Evolutionary conservation across 2,329 filamentous ascomycete genomes (phyloP), one percentile per base, ranked within the genome.

Genomic region (Herpomyces periplanetae): DNA sequence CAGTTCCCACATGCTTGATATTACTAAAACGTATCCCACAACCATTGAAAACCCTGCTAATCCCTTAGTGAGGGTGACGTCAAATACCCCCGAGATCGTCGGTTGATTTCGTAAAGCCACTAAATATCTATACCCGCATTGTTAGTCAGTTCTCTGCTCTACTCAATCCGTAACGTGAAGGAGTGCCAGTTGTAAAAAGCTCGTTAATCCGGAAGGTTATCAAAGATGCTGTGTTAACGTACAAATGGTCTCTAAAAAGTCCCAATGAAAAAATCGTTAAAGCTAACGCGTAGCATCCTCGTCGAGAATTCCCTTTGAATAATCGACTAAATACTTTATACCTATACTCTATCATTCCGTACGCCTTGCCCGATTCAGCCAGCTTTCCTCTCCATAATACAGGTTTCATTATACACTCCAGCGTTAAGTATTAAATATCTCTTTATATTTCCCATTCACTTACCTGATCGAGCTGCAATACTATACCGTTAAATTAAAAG

Each of bases 341-440:
- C 41, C 60, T 62, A 45, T 91, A 91, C 44, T 96, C 80, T 75
- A 36, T 25, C n/a, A n/a, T n/a, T n/a, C n/a, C n/a, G n/a, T n/a
- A n/a, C n/a, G n/a, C n/a, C n/a, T n/a, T n/a, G n/a, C n/a, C n/a
- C n/a, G n/a, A n/a, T n/a, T n/a, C n/a, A n/a, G n/a, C n/a, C n/a
- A n/a, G n/a, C n/a, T n/a, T n/a, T n/a, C n/a, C n/a, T n/a, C n/a
- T n/a, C n/a, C n/a, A n/a, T n/a, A n/a, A n/a, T n/a, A n/a, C n/a
- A n/a, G n/a, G n/a, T n/a, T n/a, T n/a, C n/a, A n/a, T n/a, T n/a
- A n/a, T n/a, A n/a, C n/a, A n/a, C n/a, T n/a, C n/a, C n/a, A n/a
- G n/a, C n/a, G n/a, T n/a, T n/a, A n/a, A n/a, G n/a, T n/a, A n/a
- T n/a, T n/a, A n/a, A n/a, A n/a, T n/a, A n/a, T n/a, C n/a, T n/a